phyloP scores from a whole-genome alignment of 2,329 filamentous ascomycete genomes.

The Purpureocillium takamizusanense region DNA sequence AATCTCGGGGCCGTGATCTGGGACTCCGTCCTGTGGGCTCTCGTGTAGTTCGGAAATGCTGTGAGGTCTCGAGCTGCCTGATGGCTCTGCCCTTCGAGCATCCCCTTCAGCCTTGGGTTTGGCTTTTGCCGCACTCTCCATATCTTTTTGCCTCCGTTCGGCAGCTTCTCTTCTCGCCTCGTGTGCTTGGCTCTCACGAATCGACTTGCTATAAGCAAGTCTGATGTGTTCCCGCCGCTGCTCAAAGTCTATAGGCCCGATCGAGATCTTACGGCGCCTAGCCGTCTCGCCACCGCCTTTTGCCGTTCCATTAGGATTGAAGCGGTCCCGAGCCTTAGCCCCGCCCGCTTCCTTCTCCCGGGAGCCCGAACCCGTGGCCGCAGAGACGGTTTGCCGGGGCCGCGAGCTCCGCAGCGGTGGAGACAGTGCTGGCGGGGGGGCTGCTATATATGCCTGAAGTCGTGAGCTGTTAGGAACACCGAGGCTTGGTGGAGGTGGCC shows the following conservation, averaged over 20 bases:
- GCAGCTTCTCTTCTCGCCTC: constrained; percentile 44
- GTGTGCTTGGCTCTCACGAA: constrained; percentile 61
- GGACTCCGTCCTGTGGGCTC: no score
- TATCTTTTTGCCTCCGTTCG: constrained; percentile 40
- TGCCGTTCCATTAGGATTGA: constrained; percentile 17
- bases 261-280: constrained; percentile 44
- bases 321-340: constrained; percentile 34
- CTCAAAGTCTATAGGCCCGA: constrained; percentile 77
- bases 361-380: constrained; percentile 63
- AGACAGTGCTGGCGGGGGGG: constrained; percentile 62
- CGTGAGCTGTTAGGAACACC: constrained; percentile 43
- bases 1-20: no score
- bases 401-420: constrained; percentile 73
- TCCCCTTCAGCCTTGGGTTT: no score
- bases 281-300: constrained; percentile 28
- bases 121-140: constrained; percentile 34
- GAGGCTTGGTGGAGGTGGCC: constrained; percentile 30
- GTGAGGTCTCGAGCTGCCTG: no score
- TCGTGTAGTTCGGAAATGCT: no score
- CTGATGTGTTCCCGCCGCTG: constrained; percentile 75
- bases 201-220: constrained; percentile 76
- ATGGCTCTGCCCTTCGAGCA: no score
- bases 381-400: constrained; percentile 69
- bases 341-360: constrained; percentile 56
- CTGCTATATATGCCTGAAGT: constrained; percentile 66